Evolutionary conservation across 2,329 filamentous ascomycete species (phyloP), one percentile per base, ranked within the genome.

Genomic region (Penicillium sp.): DNA sequence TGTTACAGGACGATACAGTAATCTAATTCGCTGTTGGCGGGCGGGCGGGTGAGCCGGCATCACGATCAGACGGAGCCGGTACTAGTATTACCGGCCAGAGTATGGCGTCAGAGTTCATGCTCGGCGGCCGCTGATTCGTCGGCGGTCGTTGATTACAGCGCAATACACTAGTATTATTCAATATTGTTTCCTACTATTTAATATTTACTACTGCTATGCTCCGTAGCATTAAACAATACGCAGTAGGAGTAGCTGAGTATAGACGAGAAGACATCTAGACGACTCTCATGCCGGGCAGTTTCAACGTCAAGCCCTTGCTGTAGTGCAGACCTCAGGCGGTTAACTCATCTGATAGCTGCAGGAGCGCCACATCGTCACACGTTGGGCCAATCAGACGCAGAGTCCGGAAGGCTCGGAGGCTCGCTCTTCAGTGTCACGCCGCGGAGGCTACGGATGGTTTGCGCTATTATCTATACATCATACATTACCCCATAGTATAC

Each of bases 71-170:
- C 38, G 18, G 45, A 8, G 52, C 45, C 52, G 52, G 45, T 55
- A 55, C 18, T 48, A n/a, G 52, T 42, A 55, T 38, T 48, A 48
- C 52, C n/a, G n/a, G 35, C 2, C 40, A 21, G 33, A 21, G 20
- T 20, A 23, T 38, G 46, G 45, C 46, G 33, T 48, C 52, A 47
- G 35, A 43, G 40, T 20, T 14, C 40, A 8, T 18, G 3, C 9
- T 21, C 2, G 18, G 2, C 40, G 40, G 40, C 9, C 18, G 40
- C 18, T 43, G 18, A 43, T 43, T 43, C 18, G 33, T 14, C n/a
- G 76, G 0, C 78, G 79, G 0, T 72, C 73, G 30, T 80, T 76
- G 60, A 81, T 80, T 0, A 79, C 79, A 2, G 71, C 76, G 0
- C 77, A 77, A 57, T 79, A 78, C 58, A 75, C 72, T 57, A 26